Conservation (phyloP, 2,329 filamentous ascomycete species). For the Nothopassalora personata region DNA sequence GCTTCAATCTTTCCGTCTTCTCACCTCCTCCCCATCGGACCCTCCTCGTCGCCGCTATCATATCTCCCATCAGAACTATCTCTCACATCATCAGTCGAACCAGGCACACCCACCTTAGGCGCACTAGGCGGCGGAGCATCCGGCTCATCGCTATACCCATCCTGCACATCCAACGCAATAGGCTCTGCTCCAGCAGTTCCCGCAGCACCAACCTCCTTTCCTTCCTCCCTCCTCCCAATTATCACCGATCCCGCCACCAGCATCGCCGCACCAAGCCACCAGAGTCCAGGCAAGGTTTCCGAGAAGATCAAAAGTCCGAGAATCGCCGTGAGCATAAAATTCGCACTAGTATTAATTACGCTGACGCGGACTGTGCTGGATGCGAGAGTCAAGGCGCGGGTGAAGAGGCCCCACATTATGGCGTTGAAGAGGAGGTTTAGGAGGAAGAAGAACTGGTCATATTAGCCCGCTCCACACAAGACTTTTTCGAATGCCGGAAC, state of each 20-base stretch:
- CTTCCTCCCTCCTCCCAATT: conserved; percentile 64
- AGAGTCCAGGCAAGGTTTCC: conserved; percentile 63
- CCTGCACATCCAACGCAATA: conserved; percentile 6
- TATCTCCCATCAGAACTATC: not conserved
- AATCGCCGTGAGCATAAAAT: conserved; percentile 73
- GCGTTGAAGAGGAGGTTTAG: conserved; percentile 72
- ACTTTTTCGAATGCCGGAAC: no score
- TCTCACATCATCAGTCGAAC: not conserved
- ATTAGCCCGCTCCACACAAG: no score
- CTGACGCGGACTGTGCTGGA: conserved; percentile 73
- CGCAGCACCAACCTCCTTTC: conserved; percentile 26
- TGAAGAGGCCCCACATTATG: conserved; percentile 82
- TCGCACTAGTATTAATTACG: conserved; percentile 76
- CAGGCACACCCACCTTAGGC: conserved; percentile 8
- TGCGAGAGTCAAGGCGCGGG: conserved; percentile 66
- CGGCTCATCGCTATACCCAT: conserved; percentile 28
- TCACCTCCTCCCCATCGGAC: not conserved
- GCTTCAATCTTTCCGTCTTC: not conserved
- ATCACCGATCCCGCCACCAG: conserved; percentile 73
- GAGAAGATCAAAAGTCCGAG: conserved; percentile 66
- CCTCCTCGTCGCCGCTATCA: not conserved
- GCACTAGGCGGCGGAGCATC: conserved; percentile 24
- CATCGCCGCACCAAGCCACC: conserved; percentile 69
- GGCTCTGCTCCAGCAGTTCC: conserved; percentile 19
- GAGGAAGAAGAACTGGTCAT: conserved; percentile 61